Base-by-base conservation (phyloP, 257 asterid species). In the Verbena officinalis region DNA sequence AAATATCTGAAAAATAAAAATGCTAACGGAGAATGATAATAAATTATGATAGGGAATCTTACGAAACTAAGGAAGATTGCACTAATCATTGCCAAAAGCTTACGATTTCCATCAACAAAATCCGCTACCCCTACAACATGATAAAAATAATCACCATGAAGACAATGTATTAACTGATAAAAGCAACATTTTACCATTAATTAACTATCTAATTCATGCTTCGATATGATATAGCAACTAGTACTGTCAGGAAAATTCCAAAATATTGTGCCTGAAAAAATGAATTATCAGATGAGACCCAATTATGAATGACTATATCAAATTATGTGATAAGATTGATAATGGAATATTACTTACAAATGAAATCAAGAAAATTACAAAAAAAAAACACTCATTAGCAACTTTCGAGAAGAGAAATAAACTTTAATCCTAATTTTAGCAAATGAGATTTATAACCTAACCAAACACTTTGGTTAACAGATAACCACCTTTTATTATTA, bases 61-160 rank as follows among this genome's bases (percentile, higher is more conserved):
- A 92, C 97, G 33, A 88, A 84, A 77, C 96, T 72, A 65, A 93
- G 87, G 49, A 93, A 70, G 75, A 84, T 75, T 56, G 99, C 88
- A 78, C 81, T 90, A 73, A 79, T 83, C 67, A 83, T 27, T 2
- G 96, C 82, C 79, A 93, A 77, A 71, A 84, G 78, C 77, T 87
- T 84, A 51, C 84, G 92, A 57, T 93, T 87, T 55, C 73, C 76
- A 79, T 90, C 97, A 67, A 80, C 83, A 80, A 84, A 78, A 23
- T 72, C 79, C 15, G 95, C 90, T 74, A 90, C 9, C 30, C 95
- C 98, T 92, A 88, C 77, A 84, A 50, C 51, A 21, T 16, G 21
- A 52, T 60, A 17, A 23, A 31, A 59, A 38, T 44, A 21, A 64
- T 36, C 45, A 66, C 40, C 30, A 58, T 19, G 9, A n/a, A 49